Percentiles rank a stretch among this genome's conserved stretches.
phyloP scores from a whole-genome alignment of 805 yeast species.

The Candida insectorum region DNA sequence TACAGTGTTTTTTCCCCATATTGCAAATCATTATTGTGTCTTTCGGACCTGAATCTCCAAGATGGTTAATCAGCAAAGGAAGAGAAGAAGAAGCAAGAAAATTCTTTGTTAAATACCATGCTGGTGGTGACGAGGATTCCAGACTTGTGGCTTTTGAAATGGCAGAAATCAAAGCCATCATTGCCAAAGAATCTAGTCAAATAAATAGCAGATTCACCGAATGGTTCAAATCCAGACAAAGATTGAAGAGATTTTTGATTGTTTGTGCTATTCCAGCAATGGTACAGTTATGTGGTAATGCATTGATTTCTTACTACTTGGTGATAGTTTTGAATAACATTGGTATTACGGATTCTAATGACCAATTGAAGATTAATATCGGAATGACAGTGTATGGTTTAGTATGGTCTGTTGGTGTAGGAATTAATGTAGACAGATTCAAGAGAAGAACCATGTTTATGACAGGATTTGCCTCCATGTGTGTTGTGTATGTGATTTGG shows the following conservation, averaged over 20 bases:
- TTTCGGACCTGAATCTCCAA: slow-evolving; percentile 47
- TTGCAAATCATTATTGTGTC: slow-evolving; percentile 33
- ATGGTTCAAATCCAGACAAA: slow-evolving; percentile 31
- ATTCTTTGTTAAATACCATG: slow-evolving; percentile 36
- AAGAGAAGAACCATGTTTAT: slow-evolving; percentile 25
- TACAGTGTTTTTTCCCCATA: slow-evolving; percentile 47
- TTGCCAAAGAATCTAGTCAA: slow-evolving; percentile 35
- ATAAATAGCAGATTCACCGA: slow-evolving; percentile 29
- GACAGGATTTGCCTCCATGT: slow-evolving; percentile 19
- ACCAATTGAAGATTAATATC: slow-evolving; percentile 48
- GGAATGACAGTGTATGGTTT: slow-evolving; percentile 45
- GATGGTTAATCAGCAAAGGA: slow-evolving; percentile 39
- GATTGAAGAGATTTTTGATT: slow-evolving; percentile 38
- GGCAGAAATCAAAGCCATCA: slow-evolving; percentile 32
- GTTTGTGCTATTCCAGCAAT: slow-evolving; percentile 28
- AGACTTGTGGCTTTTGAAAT: slow-evolving; percentile 34
- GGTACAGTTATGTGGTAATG: slow-evolving; percentile 50
- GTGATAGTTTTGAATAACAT: slow-evolving; percentile 46
- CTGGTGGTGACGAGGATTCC: slow-evolving; percentile 29
- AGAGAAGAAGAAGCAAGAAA: slow-evolving; percentile 38
- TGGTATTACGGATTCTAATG: slow-evolving; percentile 44
- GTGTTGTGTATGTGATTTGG: slow-evolving; percentile 15
- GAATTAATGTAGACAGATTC: slow-evolving; percentile 11
- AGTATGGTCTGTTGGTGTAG: slow-evolving; percentile 16
- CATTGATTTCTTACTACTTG: slow-evolving; percentile 48